Evolutionary conservation across 495 filamentous ascomycete genomes (phyloP).

Genomic region (Daldinia caldariorum): DNA sequence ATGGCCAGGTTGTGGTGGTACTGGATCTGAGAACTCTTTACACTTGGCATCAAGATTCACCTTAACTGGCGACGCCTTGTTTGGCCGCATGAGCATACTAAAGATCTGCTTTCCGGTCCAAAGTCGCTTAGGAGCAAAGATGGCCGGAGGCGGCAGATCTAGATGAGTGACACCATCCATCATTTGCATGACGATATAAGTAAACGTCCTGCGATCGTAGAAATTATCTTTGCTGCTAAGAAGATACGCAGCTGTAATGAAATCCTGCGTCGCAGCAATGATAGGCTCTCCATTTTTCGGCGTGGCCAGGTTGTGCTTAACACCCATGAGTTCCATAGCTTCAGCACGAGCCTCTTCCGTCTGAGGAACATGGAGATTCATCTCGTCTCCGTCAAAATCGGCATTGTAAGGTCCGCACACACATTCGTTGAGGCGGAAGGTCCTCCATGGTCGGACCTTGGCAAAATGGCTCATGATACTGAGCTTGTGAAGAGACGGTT

Average conservation of each 20-base stretch:
- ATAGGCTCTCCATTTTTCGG: conserved; percentile 99
- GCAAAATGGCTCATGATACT: conserved; percentile 95
- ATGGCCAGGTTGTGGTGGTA: conserved; percentile 51
- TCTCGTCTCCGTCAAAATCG: conserved; percentile 99
- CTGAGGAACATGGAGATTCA: conserved; percentile 98
- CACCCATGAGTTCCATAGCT: conserved; percentile 96
- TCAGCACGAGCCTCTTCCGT: conserved; percentile 97
- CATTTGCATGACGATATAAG: conserved; percentile 93
- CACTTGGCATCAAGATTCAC: conserved; percentile 96
- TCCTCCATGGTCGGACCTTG: conserved; percentile 93
- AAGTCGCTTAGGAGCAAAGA: conserved; percentile 84
- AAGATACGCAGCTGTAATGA: conserved; percentile 93
- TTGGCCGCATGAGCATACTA: conserved; percentile 93
- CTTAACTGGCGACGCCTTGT: conserved; percentile 76
- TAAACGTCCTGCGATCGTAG: conserved; percentile 85
- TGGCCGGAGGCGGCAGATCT: conserved; percentile 84
- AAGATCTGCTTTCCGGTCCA: conserved; percentile 99
- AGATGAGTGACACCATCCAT: conserved; percentile 81
- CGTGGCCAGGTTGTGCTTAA: conserved; percentile 93
- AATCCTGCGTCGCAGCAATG: conserved; percentile 97
- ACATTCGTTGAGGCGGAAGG: conserved; percentile 97
- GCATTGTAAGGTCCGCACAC: conserved; percentile 98
- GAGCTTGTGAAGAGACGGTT: conserved; percentile 96
- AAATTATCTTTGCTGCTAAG: conserved; percentile 93
- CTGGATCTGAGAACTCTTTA: conserved; percentile 73